phyloP scores from a whole-genome alignment of 1,139 yeast genomes.

The Saccharomyces pastorianus region DNA sequence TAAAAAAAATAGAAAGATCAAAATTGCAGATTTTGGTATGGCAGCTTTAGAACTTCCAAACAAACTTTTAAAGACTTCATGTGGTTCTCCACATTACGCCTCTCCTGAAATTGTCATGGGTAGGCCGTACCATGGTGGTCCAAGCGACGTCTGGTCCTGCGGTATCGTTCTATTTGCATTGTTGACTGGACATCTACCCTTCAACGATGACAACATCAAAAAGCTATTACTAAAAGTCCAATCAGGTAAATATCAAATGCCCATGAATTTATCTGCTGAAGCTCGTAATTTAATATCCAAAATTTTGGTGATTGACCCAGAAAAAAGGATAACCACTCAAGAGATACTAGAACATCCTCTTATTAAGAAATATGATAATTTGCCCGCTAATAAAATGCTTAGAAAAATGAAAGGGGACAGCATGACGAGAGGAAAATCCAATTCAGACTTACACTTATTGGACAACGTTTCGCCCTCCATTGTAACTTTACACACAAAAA shows the following conservation, averaged over 20 bases:
- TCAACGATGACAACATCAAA: constrained; percentile 73
- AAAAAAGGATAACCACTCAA: constrained; percentile 63
- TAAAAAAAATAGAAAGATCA: constrained; percentile 51
- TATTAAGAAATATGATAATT: constrained; percentile 52
- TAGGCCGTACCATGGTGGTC: constrained; percentile 69
- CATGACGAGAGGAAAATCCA: constrained; percentile 32
- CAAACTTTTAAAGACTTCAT: constrained; percentile 33
- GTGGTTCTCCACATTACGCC: constrained; percentile 72
- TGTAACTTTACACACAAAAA: constrained; percentile 35
- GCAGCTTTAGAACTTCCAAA: constrained; percentile 74
- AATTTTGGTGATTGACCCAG: constrained; percentile 79
- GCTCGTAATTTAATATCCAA: constrained; percentile 78
- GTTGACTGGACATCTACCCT: constrained; percentile 73
- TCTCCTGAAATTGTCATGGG: constrained; percentile 83
- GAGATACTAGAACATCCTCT: constrained; percentile 75
- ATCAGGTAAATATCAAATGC: constrained; percentile 68
- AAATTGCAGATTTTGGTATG: constrained; percentile 83
- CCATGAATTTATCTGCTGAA: constrained; percentile 61
- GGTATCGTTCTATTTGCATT: constrained; percentile 75
- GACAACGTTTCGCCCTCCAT: constrained; percentile 22
- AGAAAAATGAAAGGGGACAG: constrained; percentile 18
- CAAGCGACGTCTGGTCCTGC: constrained; percentile 82
- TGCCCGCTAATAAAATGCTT: constrained; percentile 3
- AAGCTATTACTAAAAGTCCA: constrained; percentile 64
- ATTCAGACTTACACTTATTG: constrained; percentile 22